Percentiles rank a stretch among this genome's conserved stretches.
Evolutionary conservation across 208 protist genomes (phyloP).

Genomic region (Trypanosoma boissoni): DNA sequence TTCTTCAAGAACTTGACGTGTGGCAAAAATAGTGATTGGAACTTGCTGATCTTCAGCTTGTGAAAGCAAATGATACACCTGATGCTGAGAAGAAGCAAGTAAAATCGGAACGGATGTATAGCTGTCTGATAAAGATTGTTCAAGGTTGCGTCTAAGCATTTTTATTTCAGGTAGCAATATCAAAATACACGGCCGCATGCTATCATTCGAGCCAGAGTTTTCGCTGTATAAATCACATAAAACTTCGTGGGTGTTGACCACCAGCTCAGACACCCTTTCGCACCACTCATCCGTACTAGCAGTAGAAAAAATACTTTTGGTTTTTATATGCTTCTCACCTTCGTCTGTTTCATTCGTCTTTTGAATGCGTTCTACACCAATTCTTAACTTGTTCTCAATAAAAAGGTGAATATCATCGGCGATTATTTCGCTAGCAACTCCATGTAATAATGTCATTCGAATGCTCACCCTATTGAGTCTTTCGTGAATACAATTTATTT

Average conservation of each 20-base stretch:
- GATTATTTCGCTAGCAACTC: conserved; percentile 16
- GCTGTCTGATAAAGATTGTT: conserved; percentile 43
- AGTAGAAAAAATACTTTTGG: background rate
- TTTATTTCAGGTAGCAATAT: conserved; percentile 33
- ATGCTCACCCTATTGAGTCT: conserved; percentile 20
- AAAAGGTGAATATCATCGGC: conserved; percentile 48
- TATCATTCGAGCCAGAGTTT: background rate
- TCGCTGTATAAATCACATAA: conserved; percentile 24
- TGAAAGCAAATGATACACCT: conserved; percentile 17
- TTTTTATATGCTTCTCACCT: background rate
- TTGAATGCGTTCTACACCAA: conserved; percentile 28
- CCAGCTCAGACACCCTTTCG: conserved; percentile 21
- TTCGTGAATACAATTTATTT: conserved; percentile 25
- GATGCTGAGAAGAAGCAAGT: conserved; percentile 26
- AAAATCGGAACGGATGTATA: conserved; percentile 53
- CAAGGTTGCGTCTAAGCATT: conserved; percentile 26
- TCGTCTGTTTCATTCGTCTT: background rate
- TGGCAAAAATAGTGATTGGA: conserved; percentile 54
- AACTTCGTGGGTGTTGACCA: conserved; percentile 27
- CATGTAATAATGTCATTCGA: conserved; percentile 32
- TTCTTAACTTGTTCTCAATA: conserved; percentile 39
- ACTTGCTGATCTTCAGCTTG: background rate
- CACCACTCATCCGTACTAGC: conserved; percentile 20
- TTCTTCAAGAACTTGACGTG: conserved; percentile 32
- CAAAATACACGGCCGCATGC: conserved; percentile 29